These are phyloP conservation scores for Acmispon strigosus DNA, from an alignment of 306 rosid genomes.

Conservation along the genomic window DNA sequence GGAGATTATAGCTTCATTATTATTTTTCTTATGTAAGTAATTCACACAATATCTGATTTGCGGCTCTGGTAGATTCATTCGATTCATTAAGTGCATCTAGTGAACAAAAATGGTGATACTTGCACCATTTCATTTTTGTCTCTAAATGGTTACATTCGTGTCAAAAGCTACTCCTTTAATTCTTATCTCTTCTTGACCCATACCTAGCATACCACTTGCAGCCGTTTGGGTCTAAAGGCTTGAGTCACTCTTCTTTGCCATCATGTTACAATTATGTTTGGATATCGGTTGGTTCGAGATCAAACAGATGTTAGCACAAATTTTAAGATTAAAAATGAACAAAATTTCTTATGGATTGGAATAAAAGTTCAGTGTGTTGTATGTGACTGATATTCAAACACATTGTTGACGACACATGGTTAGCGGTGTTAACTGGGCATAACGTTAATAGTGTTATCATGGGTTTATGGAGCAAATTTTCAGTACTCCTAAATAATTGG, in stretches of 20 bases:
- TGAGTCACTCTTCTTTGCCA: not conserved
- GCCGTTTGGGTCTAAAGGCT: not conserved
- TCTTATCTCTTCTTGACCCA: not conserved
- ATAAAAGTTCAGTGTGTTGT: too few species aligned
- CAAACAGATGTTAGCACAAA: too few species aligned
- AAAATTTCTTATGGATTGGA: too few species aligned
- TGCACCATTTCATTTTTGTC: slow-evolving; percentile 29
- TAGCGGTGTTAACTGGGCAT: too few species aligned
- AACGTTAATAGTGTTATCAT: too few species aligned
- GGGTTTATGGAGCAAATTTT: too few species aligned
- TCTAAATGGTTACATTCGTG: slow-evolving; percentile 1
- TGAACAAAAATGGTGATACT: slow-evolving; percentile 28
- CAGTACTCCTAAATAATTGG: too few species aligned
- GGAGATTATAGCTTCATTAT: slow-evolving; percentile 36
- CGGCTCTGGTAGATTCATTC: slow-evolving; percentile 26
- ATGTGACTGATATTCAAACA: too few species aligned
- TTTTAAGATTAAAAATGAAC: too few species aligned
- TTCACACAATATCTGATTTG: slow-evolving; percentile 26
- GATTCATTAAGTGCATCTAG: slow-evolving; percentile 27
- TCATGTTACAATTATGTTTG: too few species aligned
- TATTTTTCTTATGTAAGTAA: slow-evolving; percentile 33
- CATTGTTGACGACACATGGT: too few species aligned
- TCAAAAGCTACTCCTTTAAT: slow-evolving; percentile 7
- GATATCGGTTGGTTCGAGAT: too few species aligned
- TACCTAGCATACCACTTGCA: not conserved